Conservation (phyloP, 306 rosid genomes). For the Begonia peltatifolia region DNA sequence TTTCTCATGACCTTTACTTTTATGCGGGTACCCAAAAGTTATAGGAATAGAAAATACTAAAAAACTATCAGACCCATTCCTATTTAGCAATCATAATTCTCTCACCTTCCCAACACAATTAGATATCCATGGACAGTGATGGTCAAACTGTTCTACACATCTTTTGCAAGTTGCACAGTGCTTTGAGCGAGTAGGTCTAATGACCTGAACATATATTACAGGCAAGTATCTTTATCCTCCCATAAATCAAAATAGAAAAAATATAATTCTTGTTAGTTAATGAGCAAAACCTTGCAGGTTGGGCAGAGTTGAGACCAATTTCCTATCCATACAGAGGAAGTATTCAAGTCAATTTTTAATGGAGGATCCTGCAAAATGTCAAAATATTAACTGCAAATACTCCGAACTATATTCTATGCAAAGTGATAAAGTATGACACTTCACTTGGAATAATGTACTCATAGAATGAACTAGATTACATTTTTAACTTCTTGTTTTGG, state of each 20-base stretch:
- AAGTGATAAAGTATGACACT: too few species aligned
- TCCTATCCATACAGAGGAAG: conserved; percentile 68
- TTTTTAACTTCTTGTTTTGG: too few species aligned
- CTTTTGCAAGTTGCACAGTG: conserved; percentile 90
- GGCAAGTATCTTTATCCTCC: conserved; percentile 2
- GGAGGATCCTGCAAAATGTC: conserved; percentile 58
- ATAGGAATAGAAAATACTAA: not conserved
- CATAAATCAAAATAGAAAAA: not conserved
- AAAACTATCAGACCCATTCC: not conserved
- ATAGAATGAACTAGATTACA: too few species aligned
- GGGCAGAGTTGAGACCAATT: conserved; percentile 99
- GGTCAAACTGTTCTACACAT: conserved; percentile 96
- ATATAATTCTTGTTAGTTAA: conserved; percentile 6
- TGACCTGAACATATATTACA: conserved; percentile 37
- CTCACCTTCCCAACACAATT: conserved; percentile 94
- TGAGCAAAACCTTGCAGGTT: conserved; percentile 74
- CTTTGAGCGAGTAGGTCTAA: conserved; percentile 89
- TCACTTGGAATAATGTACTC: too few species aligned
- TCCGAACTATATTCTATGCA: too few species aligned
- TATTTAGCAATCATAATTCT: conserved; percentile 13
- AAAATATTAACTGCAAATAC: not conserved
- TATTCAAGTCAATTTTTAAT: conserved; percentile 63
- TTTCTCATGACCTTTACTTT: too few species aligned
- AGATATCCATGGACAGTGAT: conserved; percentile 99
- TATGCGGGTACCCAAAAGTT: not conserved